A percentile compares a stretch with the other conserved stretches of the same genome.
These are phyloP conservation scores for Circinella umbellata DNA, from an alignment of 371 early-diverging fungal species.

Conservation along the genomic window DNA sequence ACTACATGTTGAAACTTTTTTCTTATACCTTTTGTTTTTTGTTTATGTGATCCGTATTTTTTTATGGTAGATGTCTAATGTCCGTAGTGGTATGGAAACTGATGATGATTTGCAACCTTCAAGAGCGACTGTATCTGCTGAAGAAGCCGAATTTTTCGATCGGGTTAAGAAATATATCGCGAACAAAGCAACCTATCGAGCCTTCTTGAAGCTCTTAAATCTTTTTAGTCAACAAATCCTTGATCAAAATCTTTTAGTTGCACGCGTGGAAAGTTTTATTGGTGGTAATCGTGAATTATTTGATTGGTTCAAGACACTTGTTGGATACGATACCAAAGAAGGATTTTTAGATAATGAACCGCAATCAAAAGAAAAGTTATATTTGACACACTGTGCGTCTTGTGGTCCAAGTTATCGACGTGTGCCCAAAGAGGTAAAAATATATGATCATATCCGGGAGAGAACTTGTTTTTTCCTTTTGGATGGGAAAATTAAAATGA, in stretches of 20 bases:
- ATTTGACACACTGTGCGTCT: slow-evolving; percentile 47
- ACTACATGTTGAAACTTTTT: too few relatives aligned
- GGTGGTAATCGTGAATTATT: slow-evolving; percentile 77
- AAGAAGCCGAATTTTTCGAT: slow-evolving; percentile 92
- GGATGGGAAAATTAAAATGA: too few relatives aligned
- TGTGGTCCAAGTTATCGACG: slow-evolving; percentile 72
- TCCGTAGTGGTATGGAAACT: slow-evolving; percentile 17
- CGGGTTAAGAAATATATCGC: slow-evolving; percentile 80
- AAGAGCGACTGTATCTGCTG: slow-evolving; percentile 43
- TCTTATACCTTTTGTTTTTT: neutral
- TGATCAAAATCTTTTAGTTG: slow-evolving; percentile 81
- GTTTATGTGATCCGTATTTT: neutral
- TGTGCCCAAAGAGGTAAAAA: slow-evolving; percentile 66
- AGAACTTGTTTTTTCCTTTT: too few relatives aligned
- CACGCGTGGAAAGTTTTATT: slow-evolving; percentile 81
- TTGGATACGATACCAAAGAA: slow-evolving; percentile 80
- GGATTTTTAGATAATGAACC: slow-evolving; percentile 51
- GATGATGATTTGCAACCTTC: slow-evolving; percentile 19
- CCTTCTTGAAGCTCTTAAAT: slow-evolving; percentile 95
- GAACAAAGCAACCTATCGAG: slow-evolving; percentile 83
- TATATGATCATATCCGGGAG: too few relatives aligned
- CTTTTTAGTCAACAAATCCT: slow-evolving; percentile 94
- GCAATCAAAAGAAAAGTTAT: slow-evolving; percentile 46
- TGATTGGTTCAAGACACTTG: slow-evolving; percentile 90
- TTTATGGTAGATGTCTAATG: slow-evolving; percentile 19